phyloP scores from a whole-genome alignment of 2,329 filamentous ascomycete genomes.

The Fusarium vanettenii region DNA sequence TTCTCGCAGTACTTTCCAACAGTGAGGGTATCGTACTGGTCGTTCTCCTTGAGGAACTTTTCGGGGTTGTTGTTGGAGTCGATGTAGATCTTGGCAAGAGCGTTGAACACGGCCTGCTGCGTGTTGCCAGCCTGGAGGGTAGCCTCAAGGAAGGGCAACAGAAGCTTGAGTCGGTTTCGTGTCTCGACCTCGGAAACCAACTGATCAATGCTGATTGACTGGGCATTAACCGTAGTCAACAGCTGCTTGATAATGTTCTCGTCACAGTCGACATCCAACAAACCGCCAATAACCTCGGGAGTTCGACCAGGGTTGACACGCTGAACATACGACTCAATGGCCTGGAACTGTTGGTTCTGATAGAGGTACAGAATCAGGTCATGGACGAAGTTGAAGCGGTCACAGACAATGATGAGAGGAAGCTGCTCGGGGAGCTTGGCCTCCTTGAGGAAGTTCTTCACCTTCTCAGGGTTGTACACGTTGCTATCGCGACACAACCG shows the following conservation, averaged over 20 bases:
- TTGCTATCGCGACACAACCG: conserved; percentile 96
- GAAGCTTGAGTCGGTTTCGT: conserved; percentile 93
- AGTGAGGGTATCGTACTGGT: conserved; percentile 90
- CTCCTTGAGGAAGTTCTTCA: conserved; percentile 99
- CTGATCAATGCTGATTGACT: conserved; percentile 91
- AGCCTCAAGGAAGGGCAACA: conserved; percentile 94
- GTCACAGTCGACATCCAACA: conserved; percentile 97
- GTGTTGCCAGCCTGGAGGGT: conserved; percentile 91
- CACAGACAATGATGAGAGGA: conserved; percentile 97
- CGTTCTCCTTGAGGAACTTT: conserved; percentile 97
- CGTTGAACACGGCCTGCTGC: conserved; percentile 97
- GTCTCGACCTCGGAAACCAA: conserved; percentile 95
- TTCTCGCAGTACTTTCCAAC: conserved; percentile 99
- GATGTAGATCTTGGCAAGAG: conserved; percentile 98
- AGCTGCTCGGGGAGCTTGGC: conserved; percentile 92
- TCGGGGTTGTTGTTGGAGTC: conserved; percentile 98
- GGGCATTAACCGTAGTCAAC: conserved; percentile 83
- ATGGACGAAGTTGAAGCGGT: conserved; percentile 99
- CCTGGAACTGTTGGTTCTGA: conserved; percentile 99
- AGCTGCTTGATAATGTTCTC: conserved; percentile 96
- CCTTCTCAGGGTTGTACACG: conserved; percentile 90
- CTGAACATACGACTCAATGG: conserved; percentile 98
- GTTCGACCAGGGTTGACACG: conserved; percentile 93
- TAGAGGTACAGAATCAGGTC: conserved; percentile 97
- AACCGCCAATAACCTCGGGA: conserved; percentile 90